phyloP scores from a whole-genome alignment of 1,284 basidiomycete species.

The Marasmius tenuissimus region DNA sequence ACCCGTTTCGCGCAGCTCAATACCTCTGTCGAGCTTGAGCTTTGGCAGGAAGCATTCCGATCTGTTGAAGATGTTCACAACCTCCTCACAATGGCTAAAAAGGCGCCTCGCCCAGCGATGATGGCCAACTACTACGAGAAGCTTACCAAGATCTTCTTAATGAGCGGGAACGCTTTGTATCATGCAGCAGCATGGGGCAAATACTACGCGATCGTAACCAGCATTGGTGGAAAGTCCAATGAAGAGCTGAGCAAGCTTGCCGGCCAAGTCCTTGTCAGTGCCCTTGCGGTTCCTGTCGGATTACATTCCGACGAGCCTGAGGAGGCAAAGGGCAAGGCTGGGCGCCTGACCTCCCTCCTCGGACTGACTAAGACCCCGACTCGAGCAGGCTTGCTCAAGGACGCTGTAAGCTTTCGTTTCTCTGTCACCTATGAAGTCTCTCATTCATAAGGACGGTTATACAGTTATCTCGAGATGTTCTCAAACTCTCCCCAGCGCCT shows the following conservation, averaged over 20 bases:
- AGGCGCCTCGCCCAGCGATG: conserved; percentile 89
- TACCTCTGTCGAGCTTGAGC: conserved; percentile 96
- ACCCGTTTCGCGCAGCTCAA: conserved; percentile 98
- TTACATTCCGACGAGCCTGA: conserved; percentile 66
- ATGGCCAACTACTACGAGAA: conserved; percentile 99
- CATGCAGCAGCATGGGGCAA: conserved; percentile 97
- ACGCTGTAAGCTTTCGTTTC: conserved; percentile 63
- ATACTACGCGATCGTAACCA: conserved; percentile 72
- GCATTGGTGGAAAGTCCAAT: conserved; percentile 68
- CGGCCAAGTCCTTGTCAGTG: conserved; percentile 90
- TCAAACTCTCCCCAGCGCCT: conserved; percentile 77
- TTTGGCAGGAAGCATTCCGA: conserved; percentile 99
- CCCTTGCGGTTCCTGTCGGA: conserved; percentile 92
- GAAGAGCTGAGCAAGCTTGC: conserved; percentile 85
- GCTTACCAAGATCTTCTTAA: conserved; percentile 93
- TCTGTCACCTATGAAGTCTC: background rate
- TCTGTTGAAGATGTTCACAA: conserved; percentile 99
- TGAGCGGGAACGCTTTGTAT: conserved; percentile 92
- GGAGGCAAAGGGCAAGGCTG: conserved; percentile 74
- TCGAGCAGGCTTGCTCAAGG: conserved; percentile 80
- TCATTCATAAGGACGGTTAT: conserved; percentile 8
- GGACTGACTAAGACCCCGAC: conserved; percentile 88
- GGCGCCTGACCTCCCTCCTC: conserved; percentile 83
- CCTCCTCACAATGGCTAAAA: conserved; percentile 90
- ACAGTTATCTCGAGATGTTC: conserved; percentile 80